Evolutionary conservation across 768 basidiomycete genomes (phyloP).

Genomic region (Boletus reticuloceps): DNA sequence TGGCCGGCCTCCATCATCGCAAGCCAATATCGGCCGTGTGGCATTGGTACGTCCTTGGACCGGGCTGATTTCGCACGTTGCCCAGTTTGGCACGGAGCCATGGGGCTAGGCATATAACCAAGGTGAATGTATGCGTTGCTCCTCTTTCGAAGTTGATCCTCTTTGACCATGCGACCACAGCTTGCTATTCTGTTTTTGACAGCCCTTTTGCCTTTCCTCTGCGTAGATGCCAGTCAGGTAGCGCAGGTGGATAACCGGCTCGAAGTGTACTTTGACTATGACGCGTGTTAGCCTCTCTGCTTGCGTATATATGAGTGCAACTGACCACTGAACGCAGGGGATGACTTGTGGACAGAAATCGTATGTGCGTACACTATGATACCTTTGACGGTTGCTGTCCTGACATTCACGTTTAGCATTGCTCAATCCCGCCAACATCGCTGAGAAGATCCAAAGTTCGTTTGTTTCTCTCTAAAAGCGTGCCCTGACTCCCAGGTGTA

Average conservation of each 20-base stretch:
- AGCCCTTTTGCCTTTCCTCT: neutral
- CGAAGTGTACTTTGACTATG: neutral
- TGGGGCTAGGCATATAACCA: conserved; percentile 1
- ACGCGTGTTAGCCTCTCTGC: neutral
- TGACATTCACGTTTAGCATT: neutral
- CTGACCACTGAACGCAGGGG: neutral
- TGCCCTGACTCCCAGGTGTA: neutral
- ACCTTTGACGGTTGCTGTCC: neutral
- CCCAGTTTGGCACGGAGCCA: neutral
- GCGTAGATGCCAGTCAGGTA: neutral
- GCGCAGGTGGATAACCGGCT: neutral
- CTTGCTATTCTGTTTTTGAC: neutral
- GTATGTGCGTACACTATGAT: neutral
- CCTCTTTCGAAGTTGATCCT: too few relatives aligned
- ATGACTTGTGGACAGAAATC: neutral
- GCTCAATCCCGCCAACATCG: neutral
- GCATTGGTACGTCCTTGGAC: neutral
- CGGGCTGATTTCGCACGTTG: neutral
- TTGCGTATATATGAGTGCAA: neutral
- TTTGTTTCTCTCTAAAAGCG: neutral
- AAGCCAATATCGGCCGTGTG: neutral
- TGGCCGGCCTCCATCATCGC: neutral
- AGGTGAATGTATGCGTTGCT: neutral
- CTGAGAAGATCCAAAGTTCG: neutral
- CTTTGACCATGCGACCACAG: conserved; percentile 1